These are phyloP conservation scores for Talaromyces rugulosus DNA, from an alignment of 2,329 filamentous ascomycete species.

Conservation along the genomic window DNA sequence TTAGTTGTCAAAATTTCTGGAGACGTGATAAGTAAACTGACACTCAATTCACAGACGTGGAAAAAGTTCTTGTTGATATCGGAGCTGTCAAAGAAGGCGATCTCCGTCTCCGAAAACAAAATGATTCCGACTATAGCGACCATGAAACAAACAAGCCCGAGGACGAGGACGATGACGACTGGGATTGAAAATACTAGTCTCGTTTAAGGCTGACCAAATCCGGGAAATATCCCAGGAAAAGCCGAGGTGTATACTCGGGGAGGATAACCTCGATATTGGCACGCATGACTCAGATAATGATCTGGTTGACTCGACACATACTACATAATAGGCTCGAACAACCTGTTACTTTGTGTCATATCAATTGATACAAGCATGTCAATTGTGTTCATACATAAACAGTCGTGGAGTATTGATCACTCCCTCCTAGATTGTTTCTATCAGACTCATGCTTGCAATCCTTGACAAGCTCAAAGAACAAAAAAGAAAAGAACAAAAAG, in stretches of 20 bases:
- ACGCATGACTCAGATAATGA: background rate
- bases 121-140: slow-evolving; percentile 46
- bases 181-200: slow-evolving; percentile 10
- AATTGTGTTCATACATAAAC: background rate
- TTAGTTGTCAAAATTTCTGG: slow-evolving; percentile 18
- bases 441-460: background rate
- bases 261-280: background rate
- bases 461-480: background rate
- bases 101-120: slow-evolving; percentile 44
- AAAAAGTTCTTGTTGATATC: slow-evolving; percentile 74
- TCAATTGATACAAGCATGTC: background rate
- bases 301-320: background rate
- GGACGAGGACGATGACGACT: slow-evolving; percentile 32
- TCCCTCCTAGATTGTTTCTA: background rate
- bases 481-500: background rate
- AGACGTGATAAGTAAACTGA: background rate
- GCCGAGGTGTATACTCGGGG: background rate
- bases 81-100: slow-evolving; percentile 77
- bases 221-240: background rate
- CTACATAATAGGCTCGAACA: background rate
- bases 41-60: slow-evolving; percentile 54
- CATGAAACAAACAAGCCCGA: slow-evolving; percentile 51
- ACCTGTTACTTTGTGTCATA: background rate
- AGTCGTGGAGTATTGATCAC: background rate
- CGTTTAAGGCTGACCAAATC: background rate